Percentiles rank a stretch among this genome's conserved stretches.
Conservation (phyloP, 2,329 filamentous ascomycete genomes). For the Cladosporium sp. region DNA sequence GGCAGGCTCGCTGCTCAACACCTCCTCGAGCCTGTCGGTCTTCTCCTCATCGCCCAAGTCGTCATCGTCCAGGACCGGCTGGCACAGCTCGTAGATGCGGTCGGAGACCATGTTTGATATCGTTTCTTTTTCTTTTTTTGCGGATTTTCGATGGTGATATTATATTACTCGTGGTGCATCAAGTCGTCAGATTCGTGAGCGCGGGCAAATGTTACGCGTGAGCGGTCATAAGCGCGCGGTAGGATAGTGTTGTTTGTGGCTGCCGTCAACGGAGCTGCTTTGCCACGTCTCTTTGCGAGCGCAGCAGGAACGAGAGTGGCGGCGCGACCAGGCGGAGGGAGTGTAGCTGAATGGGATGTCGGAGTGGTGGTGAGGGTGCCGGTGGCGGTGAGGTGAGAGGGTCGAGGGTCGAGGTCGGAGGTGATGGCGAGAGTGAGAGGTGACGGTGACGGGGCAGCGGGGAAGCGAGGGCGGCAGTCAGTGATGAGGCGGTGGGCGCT, state of each 20-base stretch:
- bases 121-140: neutral
- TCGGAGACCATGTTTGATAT: constrained; percentile 72
- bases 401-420: too few species aligned
- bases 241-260: neutral
- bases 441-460: too few species aligned
- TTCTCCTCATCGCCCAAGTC: constrained; percentile 89
- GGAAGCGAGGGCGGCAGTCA: too few species aligned
- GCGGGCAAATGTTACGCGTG: constrained; percentile 4
- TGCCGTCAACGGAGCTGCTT: constrained; percentile 1
- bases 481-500: too few species aligned
- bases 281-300: constrained; percentile 3
- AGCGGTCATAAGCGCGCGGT: constrained; percentile 10
- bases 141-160: constrained; percentile 2
- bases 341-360: too few species aligned
- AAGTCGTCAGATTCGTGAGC: constrained; percentile 11
- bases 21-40: constrained; percentile 82
- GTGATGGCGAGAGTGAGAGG: too few species aligned
- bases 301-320: neutral
- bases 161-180: constrained; percentile 12
- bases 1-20: constrained; percentile 72
- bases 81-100: constrained; percentile 84
- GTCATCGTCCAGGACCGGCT: constrained; percentile 79
- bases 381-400: too few species aligned
- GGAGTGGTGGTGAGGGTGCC: too few species aligned
- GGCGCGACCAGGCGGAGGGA: neutral